Percentiles rank a stretch among this genome's conserved stretches.
Evolutionary conservation across 306 rosid genomes (phyloP).

Genomic region (Delonix regia): DNA sequence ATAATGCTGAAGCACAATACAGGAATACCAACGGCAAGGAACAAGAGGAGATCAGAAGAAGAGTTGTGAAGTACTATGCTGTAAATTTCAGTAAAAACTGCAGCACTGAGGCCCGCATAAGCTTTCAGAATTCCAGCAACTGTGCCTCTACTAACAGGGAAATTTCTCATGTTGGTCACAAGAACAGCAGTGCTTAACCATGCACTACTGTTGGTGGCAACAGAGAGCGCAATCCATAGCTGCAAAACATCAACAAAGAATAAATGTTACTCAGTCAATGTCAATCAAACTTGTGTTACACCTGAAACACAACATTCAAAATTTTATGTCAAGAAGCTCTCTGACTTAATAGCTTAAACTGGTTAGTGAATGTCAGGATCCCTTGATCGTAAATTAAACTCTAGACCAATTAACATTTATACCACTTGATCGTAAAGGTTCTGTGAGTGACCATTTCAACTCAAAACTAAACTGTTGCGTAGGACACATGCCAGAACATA

Average conservation of each 20-base stretch:
- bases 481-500: background rate
- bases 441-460: background rate
- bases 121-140: constrained; percentile 79
- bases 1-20: constrained; percentile 64
- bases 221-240: constrained; percentile 69
- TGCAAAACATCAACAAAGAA: constrained; percentile 35
- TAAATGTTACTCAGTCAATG: background rate
- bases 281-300: background rate
- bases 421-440: background rate
- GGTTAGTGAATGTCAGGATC: too few species aligned
- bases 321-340: background rate
- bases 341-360: background rate
- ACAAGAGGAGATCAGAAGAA: constrained; percentile 56
- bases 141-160: constrained; percentile 71
- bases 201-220: constrained; percentile 73
- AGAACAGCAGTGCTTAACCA: constrained; percentile 77
- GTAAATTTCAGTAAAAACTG: constrained; percentile 72
- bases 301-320: background rate
- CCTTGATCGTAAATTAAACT: too few species aligned
- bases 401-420: too few species aligned
- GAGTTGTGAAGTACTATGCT: constrained; percentile 62
- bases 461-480: background rate
- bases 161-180: constrained; percentile 87
- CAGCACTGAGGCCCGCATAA: constrained; percentile 76
- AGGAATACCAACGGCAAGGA: constrained; percentile 71